Base-by-base conservation (phyloP, 495 filamentous ascomycete genomes). In the Neurospora intermedia region DNA sequence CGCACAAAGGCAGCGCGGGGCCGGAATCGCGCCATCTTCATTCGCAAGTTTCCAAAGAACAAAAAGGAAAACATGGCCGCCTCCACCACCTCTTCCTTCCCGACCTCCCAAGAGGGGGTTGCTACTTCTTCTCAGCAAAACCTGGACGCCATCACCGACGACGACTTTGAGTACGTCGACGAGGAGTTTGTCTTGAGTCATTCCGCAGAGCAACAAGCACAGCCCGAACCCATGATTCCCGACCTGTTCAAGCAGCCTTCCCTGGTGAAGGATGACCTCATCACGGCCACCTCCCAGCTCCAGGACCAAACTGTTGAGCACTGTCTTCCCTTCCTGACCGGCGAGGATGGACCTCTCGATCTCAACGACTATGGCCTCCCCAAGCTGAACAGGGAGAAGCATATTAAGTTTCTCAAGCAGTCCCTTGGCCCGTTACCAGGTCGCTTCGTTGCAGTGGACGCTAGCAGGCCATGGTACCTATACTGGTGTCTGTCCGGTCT, bases 401-500 rank as follows among this genome's bases (percentile, higher is more conserved):
- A 99, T 83, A 84, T 92, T 74, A 81, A 74, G n/a, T 99, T 95
- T 79, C 85, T 97, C 31, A 90, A 90, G 70, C 83, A 87, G 48
- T 84, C 86, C 38, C 83, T 99, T 20, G 85, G 79, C 8, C 80
- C 83, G 20, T 89, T 96, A 72, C 92, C 94, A 0, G 79, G 85
- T 3, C 80, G 82, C 13, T 96, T 91, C 76, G 88, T 91, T 27
- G 82, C 82, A 2, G 85, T 92, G 69, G 96, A 99, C 83, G 90
- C 96, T 18, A 92, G 90, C 76, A 85, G 96, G 69, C 93, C 96
- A 2, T 99, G 96, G 96, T 87, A 97, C 76, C 82, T 96, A 74
- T 98, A 98, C 82, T 99, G 96, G 96, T 90, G 88, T 54, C 82
- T 98, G 41, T 87, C 88, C 11, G 93, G 88, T 0, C 84, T 98